These are phyloP conservation scores for Grosmannia penicillata DNA, from an alignment of 2,329 filamentous ascomycete species.

Conservation along the genomic window DNA sequence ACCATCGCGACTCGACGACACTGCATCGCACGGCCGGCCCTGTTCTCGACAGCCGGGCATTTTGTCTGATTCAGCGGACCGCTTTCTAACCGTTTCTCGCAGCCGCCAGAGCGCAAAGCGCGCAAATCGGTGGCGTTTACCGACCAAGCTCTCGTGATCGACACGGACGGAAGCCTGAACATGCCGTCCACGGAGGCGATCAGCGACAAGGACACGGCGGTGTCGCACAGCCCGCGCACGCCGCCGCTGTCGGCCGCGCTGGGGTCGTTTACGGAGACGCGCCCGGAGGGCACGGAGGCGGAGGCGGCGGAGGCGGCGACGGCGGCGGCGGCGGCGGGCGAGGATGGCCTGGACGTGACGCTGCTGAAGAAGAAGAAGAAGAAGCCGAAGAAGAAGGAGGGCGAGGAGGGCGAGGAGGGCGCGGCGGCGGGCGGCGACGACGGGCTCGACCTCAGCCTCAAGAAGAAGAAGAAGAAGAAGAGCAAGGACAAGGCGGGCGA, in stretches of 20 bases:
- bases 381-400: conserved; percentile 31
- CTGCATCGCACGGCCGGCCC: too few species aligned
- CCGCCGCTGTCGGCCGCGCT: conserved; percentile 41
- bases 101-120: conserved; percentile 10
- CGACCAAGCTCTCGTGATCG: conserved; percentile 74
- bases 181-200: conserved; percentile 49
- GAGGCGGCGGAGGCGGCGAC: conserved; percentile 14
- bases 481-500: conserved; percentile 24
- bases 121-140: conserved; percentile 83
- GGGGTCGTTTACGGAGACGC: conserved; percentile 37
- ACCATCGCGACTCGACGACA: too few species aligned
- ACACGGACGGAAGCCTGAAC: conserved; percentile 75
- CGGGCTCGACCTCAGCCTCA: conserved; percentile 35
- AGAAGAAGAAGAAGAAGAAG: conserved; percentile 76
- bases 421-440: conserved; percentile 47
- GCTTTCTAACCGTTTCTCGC: neutral
- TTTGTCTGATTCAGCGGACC: neutral
- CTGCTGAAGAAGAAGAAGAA: conserved; percentile 45
- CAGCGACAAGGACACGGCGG: conserved; percentile 66
- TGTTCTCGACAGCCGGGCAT: neutral
- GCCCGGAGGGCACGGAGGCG: conserved; percentile 23
- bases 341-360: conserved; percentile 53
- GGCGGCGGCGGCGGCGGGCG: conserved; percentile 21
- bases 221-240: conserved; percentile 62
- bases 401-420: conserved; percentile 28